Percentiles rank a stretch among this genome's conserved stretches.
Conservation (phyloP, 352 stramenopile genomes). For the Globisporangium barbulae region DNA sequence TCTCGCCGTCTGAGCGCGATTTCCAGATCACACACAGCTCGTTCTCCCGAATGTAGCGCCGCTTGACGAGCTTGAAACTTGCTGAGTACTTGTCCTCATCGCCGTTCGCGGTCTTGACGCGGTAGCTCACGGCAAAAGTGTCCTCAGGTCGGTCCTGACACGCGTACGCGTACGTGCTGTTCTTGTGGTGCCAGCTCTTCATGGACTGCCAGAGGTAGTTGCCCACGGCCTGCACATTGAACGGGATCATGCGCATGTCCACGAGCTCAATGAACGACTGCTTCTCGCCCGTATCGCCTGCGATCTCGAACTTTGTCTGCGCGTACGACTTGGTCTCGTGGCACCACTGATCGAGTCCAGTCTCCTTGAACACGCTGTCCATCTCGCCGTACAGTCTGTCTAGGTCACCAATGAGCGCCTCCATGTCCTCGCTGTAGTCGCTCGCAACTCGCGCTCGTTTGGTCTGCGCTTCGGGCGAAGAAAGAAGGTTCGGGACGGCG, state of each 20-base stretch:
- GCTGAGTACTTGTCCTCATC: constrained; percentile 9
- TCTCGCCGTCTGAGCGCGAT: constrained; percentile 14
- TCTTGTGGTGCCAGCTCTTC: constrained; percentile 13
- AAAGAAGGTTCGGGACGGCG: background rate
- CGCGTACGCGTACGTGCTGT: constrained; percentile 10
- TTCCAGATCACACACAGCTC: constrained; percentile 16
- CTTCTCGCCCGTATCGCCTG: background rate
- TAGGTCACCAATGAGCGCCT: constrained; percentile 10
- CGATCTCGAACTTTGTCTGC: constrained; percentile 6
- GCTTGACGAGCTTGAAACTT: constrained; percentile 17
- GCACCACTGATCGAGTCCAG: constrained; percentile 7
- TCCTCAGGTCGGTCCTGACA: constrained; percentile 11
- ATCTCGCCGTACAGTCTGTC: constrained; percentile 8
- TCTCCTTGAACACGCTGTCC: constrained; percentile 10
- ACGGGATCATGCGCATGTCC: constrained; percentile 18
- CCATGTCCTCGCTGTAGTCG: constrained; percentile 3
- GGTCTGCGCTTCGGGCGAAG: background rate
- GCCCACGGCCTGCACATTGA: constrained; percentile 8
- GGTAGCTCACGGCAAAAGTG: constrained; percentile 18
- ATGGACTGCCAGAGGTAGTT: constrained; percentile 19
- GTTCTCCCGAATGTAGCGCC: constrained; percentile 14
- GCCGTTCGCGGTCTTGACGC: background rate
- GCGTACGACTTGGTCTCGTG: constrained; percentile 10
- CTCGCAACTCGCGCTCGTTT: background rate
- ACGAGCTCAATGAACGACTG: constrained; percentile 14